These are phyloP conservation scores for Lophiostoma macrostomum DNA, from an alignment of 495 filamentous ascomycete species.

Conservation along the genomic window DNA sequence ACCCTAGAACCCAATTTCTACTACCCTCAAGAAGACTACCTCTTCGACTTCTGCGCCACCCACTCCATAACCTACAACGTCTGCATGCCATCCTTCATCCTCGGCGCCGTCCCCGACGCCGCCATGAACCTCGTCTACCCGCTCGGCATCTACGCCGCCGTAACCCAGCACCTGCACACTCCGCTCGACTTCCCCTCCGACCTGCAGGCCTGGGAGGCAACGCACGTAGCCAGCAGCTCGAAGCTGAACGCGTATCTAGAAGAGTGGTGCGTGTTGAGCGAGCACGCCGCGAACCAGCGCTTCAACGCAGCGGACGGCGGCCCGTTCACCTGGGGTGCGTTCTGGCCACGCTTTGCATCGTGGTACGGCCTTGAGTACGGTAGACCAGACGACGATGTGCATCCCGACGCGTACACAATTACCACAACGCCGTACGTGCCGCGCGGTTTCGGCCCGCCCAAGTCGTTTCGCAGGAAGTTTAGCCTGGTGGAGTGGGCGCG, in stretches of 20 bases:
- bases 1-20: conserved; percentile 52
- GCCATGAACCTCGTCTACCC: conserved; percentile 52
- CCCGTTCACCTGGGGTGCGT: conserved; percentile 44
- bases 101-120: conserved; percentile 50
- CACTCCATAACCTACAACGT: conserved; percentile 41
- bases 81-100: conserved; percentile 47
- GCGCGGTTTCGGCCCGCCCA: no score
- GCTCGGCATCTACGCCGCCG: conserved; percentile 49
- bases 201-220: conserved; percentile 43
- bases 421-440: conserved; percentile 2
- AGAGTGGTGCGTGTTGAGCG: conserved; percentile 51
- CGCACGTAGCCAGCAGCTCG: conserved; percentile 42
- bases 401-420: conserved; percentile 25
- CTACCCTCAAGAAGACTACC: conserved; percentile 51
- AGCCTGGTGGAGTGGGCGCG: conserved; percentile 48
- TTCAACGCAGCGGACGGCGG: conserved; percentile 49
- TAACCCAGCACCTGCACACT: conserved; percentile 42
- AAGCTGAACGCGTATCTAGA: conserved; percentile 46
- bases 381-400: conserved; percentile 28
- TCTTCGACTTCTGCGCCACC: conserved; percentile 40
- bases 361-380: conserved; percentile 44
- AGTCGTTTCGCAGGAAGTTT: conserved; percentile 31
- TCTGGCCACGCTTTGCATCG: conserved; percentile 48
- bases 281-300: conserved; percentile 41
- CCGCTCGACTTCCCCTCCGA: conserved; percentile 46